These are phyloP conservation scores for Penicillium fuscoglaucum DNA, from an alignment of 2,329 filamentous ascomycete genomes.

Conservation along the genomic window DNA sequence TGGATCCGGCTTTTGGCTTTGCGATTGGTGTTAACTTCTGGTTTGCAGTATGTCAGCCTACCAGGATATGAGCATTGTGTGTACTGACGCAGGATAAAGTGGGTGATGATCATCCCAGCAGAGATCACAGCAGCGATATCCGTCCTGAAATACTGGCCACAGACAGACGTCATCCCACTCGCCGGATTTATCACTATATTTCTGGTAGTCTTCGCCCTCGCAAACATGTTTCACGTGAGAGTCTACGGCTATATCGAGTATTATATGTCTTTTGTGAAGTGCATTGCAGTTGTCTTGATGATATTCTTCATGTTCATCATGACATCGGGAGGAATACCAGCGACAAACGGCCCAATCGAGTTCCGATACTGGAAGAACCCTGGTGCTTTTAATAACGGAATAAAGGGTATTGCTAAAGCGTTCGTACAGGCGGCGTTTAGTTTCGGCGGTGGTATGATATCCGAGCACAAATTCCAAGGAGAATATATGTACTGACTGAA, in stretches of 20 bases:
- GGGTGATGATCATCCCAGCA: constrained; percentile 37
- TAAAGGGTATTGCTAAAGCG: constrained; percentile 38
- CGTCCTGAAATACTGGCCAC: constrained; percentile 37
- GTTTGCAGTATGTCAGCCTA: constrained; percentile 26
- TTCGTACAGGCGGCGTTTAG: constrained; percentile 39
- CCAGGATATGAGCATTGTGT: not conserved
- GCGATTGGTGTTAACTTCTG: constrained; percentile 39
- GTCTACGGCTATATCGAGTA: constrained; percentile 36
- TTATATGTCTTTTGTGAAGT: constrained; percentile 36
- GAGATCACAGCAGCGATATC: constrained; percentile 39
- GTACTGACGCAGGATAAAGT: constrained; percentile 14
- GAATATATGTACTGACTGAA: not conserved
- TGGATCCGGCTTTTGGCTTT: constrained; percentile 38
- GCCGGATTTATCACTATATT: constrained; percentile 39
- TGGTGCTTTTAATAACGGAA: constrained; percentile 33
- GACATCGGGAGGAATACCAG: constrained; percentile 36
- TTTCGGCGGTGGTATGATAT: constrained; percentile 30
- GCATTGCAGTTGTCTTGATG: constrained; percentile 33
- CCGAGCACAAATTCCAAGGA: too few species aligned
- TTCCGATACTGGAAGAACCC: constrained; percentile 34
- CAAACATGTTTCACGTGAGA: constrained; percentile 31
- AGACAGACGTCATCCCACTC: constrained; percentile 27
- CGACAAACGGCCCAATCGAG: constrained; percentile 35
- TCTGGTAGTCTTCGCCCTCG: constrained; percentile 27
- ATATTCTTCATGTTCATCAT: constrained; percentile 41